Evolutionary conservation across 495 filamentous ascomycete species (phyloP), one percentile per base, ranked within the genome.

Genomic region (Zalerion maritima): DNA sequence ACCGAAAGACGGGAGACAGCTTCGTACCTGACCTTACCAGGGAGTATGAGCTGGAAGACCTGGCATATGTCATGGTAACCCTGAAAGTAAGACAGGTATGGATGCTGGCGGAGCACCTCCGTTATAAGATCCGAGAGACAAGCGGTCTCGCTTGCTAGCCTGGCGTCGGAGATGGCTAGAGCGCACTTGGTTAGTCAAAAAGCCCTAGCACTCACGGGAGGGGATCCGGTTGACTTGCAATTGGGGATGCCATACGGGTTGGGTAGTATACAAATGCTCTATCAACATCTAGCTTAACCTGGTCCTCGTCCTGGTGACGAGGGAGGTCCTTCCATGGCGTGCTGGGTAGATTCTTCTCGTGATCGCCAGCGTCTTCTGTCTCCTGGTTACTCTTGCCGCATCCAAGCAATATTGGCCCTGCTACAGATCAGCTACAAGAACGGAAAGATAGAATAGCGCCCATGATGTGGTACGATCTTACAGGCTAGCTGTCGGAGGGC

Each of bases 51-150:
- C 3, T 94, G 69, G 26, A 97, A 62, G n/a, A 97, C 89, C 49
- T 96, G 91, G 38, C 80, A 87, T 44, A 97, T 94, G 54, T 97
- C 89, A 48, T 97, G 89, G 54, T 92, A 97, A 37, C 89, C 89
- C 62, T 97, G 89, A 57, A 96, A 96, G 55, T 97, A 97, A 55
- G 71, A 79, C 8, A 97, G 74, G 59, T 78, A 75, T 3, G 89
- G 91, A 43, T 94, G 65, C 6, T 69, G 65, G 11, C 89, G 69
- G 14, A 94, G 66, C 12, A 84, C 68, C 37, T 75, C 62, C 22
- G 63, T 67, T 45, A 94, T 93, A 12, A 94, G 57, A 32, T 66
- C 50, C 9, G 75, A 83, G 14, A 94, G 66, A 47, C 82, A 71
- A 22, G 55, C 39, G 43, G 85, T 89, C 39, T 78, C 73, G 21